Evolutionary conservation across 345 rosid genomes (phyloP).

Genomic region (Laguncularia racemosa): DNA sequence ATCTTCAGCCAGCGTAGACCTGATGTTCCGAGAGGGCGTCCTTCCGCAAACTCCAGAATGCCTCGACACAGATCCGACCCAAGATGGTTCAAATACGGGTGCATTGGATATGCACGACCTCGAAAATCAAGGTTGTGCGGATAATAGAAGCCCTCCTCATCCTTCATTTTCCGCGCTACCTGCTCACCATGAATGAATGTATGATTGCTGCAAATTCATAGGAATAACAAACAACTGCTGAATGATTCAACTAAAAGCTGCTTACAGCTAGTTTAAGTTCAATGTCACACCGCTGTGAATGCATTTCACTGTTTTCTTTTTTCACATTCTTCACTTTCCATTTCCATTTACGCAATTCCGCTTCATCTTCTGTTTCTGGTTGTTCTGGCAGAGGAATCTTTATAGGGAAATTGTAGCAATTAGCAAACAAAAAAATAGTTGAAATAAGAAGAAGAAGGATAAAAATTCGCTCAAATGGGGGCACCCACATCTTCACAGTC

Average conservation of each 20-base stretch:
- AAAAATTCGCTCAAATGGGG: conserved; percentile 1
- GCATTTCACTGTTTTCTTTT: conserved; percentile 80
- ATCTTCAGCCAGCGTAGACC: conserved; percentile 94
- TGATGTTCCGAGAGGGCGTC: conserved; percentile 75
- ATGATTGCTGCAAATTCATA: conserved; percentile 7
- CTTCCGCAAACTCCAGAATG: conserved; percentile 90
- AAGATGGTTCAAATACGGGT: conserved; percentile 93
- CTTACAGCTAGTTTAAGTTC: conserved; percentile 96
- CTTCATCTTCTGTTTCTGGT: conserved; percentile 64
- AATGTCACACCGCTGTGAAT: conserved; percentile 87
- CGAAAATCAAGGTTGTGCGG: conserved; percentile 98
- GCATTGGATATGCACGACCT: conserved; percentile 99
- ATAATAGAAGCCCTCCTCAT: conserved; percentile 89
- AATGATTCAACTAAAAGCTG: conserved; percentile 12
- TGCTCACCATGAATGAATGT: conserved; percentile 30
- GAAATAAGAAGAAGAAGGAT: conserved; percentile 4
- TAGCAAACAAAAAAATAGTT: background rate
- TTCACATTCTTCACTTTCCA: conserved; percentile 62
- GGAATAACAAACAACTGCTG: conserved; percentile 9
- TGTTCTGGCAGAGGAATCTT: conserved; percentile 74
- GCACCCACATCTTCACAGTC: conserved; percentile 81
- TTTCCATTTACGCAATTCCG: conserved; percentile 66
- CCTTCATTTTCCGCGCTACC: conserved; percentile 95
- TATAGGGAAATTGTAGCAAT: background rate
- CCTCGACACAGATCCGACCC: conserved; percentile 99